Conservation (phyloP, 768 basidiomycete genomes). For the Paxillus ammoniavirescens region DNA sequence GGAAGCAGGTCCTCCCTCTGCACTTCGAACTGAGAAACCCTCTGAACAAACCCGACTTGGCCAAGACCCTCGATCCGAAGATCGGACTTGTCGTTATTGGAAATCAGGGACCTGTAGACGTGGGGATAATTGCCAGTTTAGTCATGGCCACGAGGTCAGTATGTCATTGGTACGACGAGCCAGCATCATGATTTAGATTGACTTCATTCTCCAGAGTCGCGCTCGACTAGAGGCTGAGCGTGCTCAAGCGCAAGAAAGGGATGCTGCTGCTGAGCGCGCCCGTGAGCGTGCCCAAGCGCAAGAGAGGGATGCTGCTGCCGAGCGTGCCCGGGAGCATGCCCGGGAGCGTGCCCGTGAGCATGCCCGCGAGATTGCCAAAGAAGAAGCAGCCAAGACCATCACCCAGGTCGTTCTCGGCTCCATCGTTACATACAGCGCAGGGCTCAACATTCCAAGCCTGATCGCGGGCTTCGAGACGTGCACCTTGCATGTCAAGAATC, state of each 20-base stretch:
- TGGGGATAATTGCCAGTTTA: background rate
- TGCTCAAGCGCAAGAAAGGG: slow-evolving; percentile 8
- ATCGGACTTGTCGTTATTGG: background rate
- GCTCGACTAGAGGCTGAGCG: background rate
- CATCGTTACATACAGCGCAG: slow-evolving; percentile 50
- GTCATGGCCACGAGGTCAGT: background rate
- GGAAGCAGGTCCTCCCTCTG: background rate
- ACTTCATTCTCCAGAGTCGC: background rate
- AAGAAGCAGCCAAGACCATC: slow-evolving; percentile 43
- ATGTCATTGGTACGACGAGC: background rate
- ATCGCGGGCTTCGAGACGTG: slow-evolving; percentile 54
- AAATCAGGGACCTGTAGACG: background rate
- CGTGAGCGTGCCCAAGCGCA: background rate
- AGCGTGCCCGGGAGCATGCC: slow-evolving; percentile 6
- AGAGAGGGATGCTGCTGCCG: slow-evolving; percentile 14
- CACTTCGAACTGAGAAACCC: background rate
- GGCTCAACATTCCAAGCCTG: slow-evolving; percentile 43
- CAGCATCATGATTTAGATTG: background rate
- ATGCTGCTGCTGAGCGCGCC: slow-evolving; percentile 14
- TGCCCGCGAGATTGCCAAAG: slow-evolving; percentile 15
- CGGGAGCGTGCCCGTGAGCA: slow-evolving; percentile 10
- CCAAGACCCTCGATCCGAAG: background rate
- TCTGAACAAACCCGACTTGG: background rate
- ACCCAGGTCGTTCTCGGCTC: slow-evolving; percentile 45
- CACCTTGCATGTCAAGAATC: slow-evolving; percentile 43